Percentiles rank a stretch among this genome's conserved stretches.
phyloP scores from a whole-genome alignment of 805 yeast species.

The Pichia manshurica region DNA sequence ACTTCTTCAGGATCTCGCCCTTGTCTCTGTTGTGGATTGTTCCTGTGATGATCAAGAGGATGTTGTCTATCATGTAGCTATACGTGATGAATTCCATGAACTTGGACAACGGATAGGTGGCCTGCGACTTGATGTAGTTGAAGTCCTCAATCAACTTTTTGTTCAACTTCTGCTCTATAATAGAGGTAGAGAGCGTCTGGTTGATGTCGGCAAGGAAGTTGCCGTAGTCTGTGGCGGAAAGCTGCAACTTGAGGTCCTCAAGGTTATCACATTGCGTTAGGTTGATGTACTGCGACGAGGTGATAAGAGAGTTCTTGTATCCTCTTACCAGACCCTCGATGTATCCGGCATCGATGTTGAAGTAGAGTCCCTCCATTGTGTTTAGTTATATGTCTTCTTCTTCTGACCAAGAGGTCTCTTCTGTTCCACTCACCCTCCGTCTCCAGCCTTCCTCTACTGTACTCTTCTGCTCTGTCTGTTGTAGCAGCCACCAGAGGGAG shows the following conservation, averaged over 20 bases:
- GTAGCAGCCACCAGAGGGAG: neutral
- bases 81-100: slow-evolving; percentile 91
- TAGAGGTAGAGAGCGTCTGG: slow-evolving; percentile 75
- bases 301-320: slow-evolving; percentile 76
- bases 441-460: neutral
- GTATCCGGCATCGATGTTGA: slow-evolving; percentile 84
- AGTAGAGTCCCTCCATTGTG: slow-evolving; percentile 85
- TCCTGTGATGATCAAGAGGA: slow-evolving; percentile 92
- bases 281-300: slow-evolving; percentile 78
- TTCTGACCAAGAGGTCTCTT: too few relatives aligned
- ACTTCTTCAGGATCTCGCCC: slow-evolving; percentile 77
- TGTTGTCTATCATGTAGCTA: slow-evolving; percentile 98
- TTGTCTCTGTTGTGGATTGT: slow-evolving; percentile 93
- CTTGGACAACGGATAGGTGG: slow-evolving; percentile 70
- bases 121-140: slow-evolving; percentile 76
- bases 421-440: neutral
- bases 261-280: slow-evolving; percentile 92
- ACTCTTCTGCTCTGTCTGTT: too few relatives aligned
- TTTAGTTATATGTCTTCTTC: neutral
- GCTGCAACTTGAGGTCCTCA: slow-evolving; percentile 89
- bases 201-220: slow-evolving; percentile 79
- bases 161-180: slow-evolving; percentile 76
- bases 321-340: slow-evolving; percentile 95
- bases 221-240: slow-evolving; percentile 94
- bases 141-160: slow-evolving; percentile 76